Percentiles rank a stretch among this genome's conserved stretches.
Conservation (phyloP, 2,329 filamentous ascomycete genomes). For the Diaporthe capsici region DNA sequence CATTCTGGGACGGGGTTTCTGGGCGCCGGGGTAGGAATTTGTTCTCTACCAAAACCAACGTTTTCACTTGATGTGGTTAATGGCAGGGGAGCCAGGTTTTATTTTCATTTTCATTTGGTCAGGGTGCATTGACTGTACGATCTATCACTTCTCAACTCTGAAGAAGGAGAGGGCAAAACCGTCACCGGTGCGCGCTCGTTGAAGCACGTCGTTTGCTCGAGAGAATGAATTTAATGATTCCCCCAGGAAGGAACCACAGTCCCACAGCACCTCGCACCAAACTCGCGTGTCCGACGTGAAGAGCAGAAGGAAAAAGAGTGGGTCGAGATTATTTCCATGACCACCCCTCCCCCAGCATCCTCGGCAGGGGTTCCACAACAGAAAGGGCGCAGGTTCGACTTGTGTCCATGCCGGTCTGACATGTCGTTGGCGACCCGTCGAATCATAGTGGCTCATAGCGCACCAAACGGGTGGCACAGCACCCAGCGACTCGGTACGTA, state of each 20-base stretch:
- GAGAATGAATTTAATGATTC: conserved; percentile 30
- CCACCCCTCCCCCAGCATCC: conserved; percentile 11
- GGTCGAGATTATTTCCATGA: not conserved
- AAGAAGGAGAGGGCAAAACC: conserved; percentile 26
- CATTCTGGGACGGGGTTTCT: not conserved
- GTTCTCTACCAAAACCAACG: not conserved
- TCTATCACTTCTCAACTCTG: conserved; percentile 27
- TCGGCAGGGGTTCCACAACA: conserved; percentile 10
- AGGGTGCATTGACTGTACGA: conserved; percentile 29
- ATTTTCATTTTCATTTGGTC: not conserved
- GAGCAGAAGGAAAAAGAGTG: not conserved
- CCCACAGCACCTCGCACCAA: conserved; percentile 9
- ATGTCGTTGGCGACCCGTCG: conserved; percentile 17
- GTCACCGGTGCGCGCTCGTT: not conserved
- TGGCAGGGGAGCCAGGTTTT: conserved; percentile 3
- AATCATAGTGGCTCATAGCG: conserved; percentile 25
- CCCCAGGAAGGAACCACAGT: not conserved
- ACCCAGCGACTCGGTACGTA: conserved; percentile 15
- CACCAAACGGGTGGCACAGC: conserved; percentile 3
- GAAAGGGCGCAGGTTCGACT: conserved; percentile 29
- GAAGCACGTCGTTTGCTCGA: conserved; percentile 25
- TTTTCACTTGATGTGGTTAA: not conserved
- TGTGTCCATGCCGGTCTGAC: conserved; percentile 30
- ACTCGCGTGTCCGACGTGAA: conserved; percentile 20
- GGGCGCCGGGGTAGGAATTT: not conserved